Evolutionary conservation across 768 basidiomycete genomes (phyloP).

Genomic region (Naganishia onofrii): DNA sequence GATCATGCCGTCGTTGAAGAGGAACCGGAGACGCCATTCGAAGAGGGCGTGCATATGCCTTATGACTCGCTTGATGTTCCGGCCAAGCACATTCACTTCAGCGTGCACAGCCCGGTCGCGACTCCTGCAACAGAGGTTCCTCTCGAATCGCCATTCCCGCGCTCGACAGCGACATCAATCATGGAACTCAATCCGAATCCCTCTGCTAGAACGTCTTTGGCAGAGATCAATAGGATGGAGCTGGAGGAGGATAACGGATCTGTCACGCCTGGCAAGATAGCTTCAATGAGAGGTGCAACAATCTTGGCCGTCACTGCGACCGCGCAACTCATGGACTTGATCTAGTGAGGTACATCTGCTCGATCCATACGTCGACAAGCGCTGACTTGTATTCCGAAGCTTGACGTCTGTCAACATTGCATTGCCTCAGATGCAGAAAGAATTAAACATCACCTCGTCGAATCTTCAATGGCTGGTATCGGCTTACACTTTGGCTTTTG

Average conservation of each 20-base stretch:
- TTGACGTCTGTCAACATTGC: constrained; percentile 34
- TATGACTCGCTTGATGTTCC: not conserved
- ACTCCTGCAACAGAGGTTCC: not conserved
- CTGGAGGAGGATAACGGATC: constrained; percentile 8
- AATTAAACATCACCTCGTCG: constrained; percentile 30
- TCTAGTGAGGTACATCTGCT: constrained; percentile 4
- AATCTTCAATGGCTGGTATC: constrained; percentile 33
- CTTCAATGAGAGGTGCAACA: not conserved
- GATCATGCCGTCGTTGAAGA: constrained; percentile 12
- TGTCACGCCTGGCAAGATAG: not conserved
- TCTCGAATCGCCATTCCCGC: constrained; percentile 11
- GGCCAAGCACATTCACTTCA: constrained; percentile 14
- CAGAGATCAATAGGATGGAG: constrained; percentile 11
- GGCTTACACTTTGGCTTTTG: constrained; percentile 30
- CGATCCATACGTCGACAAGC: not conserved
- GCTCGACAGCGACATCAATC: constrained; percentile 15
- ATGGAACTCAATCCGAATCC: constrained; percentile 18
- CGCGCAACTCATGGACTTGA: constrained; percentile 21
- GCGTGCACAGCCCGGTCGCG: not conserved
- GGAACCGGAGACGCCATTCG: constrained; percentile 11
- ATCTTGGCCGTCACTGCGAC: constrained; percentile 16
- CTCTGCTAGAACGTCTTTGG: not conserved
- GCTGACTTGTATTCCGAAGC: not conserved
- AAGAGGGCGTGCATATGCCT: constrained; percentile 1
- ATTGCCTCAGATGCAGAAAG: constrained; percentile 28